Evolutionary conservation across 1,284 basidiomycete species (phyloP), one percentile per base, ranked within the genome.

Genomic region (Boletus sp.): DNA sequence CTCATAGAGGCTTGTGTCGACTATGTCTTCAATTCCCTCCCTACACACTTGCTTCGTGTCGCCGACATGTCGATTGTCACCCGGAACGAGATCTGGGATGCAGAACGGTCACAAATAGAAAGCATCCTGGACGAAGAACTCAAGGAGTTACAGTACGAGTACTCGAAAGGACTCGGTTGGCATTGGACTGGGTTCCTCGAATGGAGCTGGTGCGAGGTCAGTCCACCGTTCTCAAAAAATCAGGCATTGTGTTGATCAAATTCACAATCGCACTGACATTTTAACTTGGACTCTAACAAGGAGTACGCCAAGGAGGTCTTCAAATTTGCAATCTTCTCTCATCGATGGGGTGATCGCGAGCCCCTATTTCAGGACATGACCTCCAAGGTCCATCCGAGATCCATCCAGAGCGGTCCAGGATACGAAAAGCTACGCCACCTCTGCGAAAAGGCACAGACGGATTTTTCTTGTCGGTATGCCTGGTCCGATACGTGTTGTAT

Each of bases 401-500:
- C 33, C 15, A 24, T 20, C 12, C 51, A 4, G 22, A 56, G 44
- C 20, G 43, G 60, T 16, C 44, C 44, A 22, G 61, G 61, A 20
- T 37, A 63, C 36, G 60, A 63, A 3, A 61, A 61, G 27, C 48
- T 61, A 8, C 16, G 6, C 29, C 33, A 31, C 4, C 46, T 61
- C n/a, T 63, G 58, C 11, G 51, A 61, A n/a, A 61, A 56, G 24
- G 51, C 57, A 3, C 39, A 41, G 15, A 44, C 24, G 0, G 60
- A 55, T 29, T 60, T 60, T 31, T 27, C 7, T 16, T 61, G 61
- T 45, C 58, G 9, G 6, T 57, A 61, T 9, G 61, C 51, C 51
- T 63, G 61, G 60, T 63, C 60, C 1, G 61, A 63, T n/a, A 65
- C 60, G 0, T 61, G 57, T 37, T 61, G 59, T 7, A 58, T 58